Conservation (phyloP, 2,329 filamentous ascomycete genomes). For the Diaporthe sp. region DNA sequence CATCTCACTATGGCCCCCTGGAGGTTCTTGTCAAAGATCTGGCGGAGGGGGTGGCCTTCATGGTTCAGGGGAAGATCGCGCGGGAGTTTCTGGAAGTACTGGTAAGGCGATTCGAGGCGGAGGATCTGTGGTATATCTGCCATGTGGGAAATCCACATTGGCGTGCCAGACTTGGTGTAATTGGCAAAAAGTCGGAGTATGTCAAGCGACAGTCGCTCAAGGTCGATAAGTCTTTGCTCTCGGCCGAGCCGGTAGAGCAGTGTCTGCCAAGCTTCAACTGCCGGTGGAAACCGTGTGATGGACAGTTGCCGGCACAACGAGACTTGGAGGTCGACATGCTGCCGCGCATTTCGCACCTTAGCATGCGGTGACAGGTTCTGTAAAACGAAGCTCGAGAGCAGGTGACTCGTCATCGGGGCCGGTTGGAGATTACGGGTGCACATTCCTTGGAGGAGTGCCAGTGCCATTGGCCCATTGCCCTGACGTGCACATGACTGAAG, state of each 20-base stretch:
- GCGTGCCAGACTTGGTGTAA: slow-evolving; percentile 46
- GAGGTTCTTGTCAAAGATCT: slow-evolving; percentile 59
- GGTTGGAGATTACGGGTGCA: slow-evolving; percentile 50
- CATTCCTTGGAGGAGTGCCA: slow-evolving; percentile 57
- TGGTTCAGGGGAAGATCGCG: slow-evolving; percentile 59
- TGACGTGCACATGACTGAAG: slow-evolving; percentile 49
- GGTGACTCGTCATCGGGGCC: slow-evolving; percentile 45
- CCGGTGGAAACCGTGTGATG: slow-evolving; percentile 57
- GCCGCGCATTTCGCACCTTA: neutral
- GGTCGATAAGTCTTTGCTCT: slow-evolving; percentile 58
- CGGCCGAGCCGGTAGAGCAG: slow-evolving; percentile 61
- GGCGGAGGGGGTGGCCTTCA: slow-evolving; percentile 61
- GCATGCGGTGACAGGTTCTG: slow-evolving; percentile 46
- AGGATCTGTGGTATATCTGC: slow-evolving; percentile 57
- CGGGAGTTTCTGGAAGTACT: slow-evolving; percentile 54
- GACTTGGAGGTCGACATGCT: slow-evolving; percentile 50
- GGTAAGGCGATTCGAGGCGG: slow-evolving; percentile 48
- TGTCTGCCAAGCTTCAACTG: slow-evolving; percentile 58
- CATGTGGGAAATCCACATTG: slow-evolving; percentile 59
- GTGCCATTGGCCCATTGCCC: slow-evolving; percentile 47
- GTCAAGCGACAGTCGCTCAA: slow-evolving; percentile 60
- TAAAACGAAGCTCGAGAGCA: slow-evolving; percentile 50
- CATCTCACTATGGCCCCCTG: slow-evolving; percentile 60
- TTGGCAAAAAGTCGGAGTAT: slow-evolving; percentile 57
- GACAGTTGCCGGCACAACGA: slow-evolving; percentile 54